Base-by-base conservation (phyloP, 225 moss, liverwort and hornwort genomes). In the Anthoceros angustus region DNA sequence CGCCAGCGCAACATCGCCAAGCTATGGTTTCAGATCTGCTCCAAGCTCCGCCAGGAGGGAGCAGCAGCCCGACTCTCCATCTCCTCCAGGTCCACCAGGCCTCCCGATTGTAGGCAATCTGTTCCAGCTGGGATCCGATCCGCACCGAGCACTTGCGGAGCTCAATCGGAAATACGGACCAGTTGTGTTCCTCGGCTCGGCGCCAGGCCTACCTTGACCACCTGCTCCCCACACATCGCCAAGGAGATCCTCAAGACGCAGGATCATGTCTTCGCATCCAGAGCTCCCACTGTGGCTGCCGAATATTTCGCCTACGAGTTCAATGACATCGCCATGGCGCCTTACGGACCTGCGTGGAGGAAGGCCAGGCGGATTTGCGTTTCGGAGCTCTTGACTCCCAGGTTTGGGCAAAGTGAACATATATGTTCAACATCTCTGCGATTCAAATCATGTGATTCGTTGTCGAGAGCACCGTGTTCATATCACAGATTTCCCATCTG, bases 241-340 rank as follows among this genome's bases (percentile, higher is more conserved):
- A 55, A 55, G 55, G 55, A 55, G 55, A 55, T 55, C 18, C n/a
- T 55, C n/a, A 55, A 55, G 55, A 55, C 55, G 55, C 55, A 55
- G 55, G 55, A 55, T 23, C 55, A 55, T 23, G 23, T 55, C 23
- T 55, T 55, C 55, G 55, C 55, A 5, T 55, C 55, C 55, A 55
- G 55, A 23, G n/a, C 55, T n/a, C n/a, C 14, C 14, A 55, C 55
- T 23, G 55, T 55, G 10, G 55, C 23, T 18, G 23, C 18, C 55
- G 10, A 55, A 15, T 23, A 15, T 1, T 18, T 55, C 15, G 18
- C 55, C 55, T 55, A 55, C 55, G 23, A 55, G n/a, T 55, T 32
- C 55, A 23, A 15, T 7, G 55, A 55, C 23, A 23, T 55, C n/a
- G 55, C 55, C n/a, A 18, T 55, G 14, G 55, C n/a, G n/a, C 55